Percentiles rank a stretch among this genome's conserved stretches.
phyloP scores from a whole-genome alignment of 2,329 filamentous ascomycete genomes.

The Fusarium sacchari region DNA sequence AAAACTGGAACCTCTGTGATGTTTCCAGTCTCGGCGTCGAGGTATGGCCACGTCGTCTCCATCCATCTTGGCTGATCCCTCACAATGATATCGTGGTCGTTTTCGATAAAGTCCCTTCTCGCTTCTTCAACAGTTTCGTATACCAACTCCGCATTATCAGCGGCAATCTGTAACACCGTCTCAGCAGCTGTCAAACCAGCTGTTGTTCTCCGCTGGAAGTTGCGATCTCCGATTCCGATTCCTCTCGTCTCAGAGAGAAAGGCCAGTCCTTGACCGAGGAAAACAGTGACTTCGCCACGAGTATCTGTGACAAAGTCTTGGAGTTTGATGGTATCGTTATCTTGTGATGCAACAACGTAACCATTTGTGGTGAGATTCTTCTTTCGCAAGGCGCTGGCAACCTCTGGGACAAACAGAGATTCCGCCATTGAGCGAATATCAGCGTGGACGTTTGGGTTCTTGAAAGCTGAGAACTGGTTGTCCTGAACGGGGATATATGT shows the following conservation, averaged over 20 bases:
- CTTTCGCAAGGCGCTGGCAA: slow-evolving; percentile 38
- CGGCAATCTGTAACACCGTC: slow-evolving; percentile 42
- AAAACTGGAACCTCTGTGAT: slow-evolving; percentile 41
- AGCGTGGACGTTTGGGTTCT: slow-evolving; percentile 48
- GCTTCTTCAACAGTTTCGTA: slow-evolving; percentile 41
- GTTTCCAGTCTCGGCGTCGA: slow-evolving; percentile 39
- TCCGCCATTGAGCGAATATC: slow-evolving; percentile 45
- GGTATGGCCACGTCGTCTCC: slow-evolving; percentile 34
- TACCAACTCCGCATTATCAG: slow-evolving; percentile 43
- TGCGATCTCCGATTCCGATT: slow-evolving; percentile 43
- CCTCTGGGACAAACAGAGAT: slow-evolving; percentile 40
- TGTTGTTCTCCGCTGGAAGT: slow-evolving; percentile 45
- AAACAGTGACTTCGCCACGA: slow-evolving; percentile 43
- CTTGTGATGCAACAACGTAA: slow-evolving; percentile 38
- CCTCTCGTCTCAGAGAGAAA: slow-evolving; percentile 47
- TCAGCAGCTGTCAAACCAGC: slow-evolving; percentile 43
- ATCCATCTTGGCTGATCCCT: slow-evolving; percentile 33
- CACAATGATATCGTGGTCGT: slow-evolving; percentile 33
- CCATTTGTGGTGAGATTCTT: slow-evolving; percentile 41
- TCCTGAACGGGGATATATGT: slow-evolving; percentile 39
- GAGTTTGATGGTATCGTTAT: slow-evolving; percentile 39
- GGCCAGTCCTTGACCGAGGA: slow-evolving; percentile 44
- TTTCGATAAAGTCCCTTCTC: slow-evolving; percentile 40
- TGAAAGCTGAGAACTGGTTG: slow-evolving; percentile 46
- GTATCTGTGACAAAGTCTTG: slow-evolving; percentile 45